Base-by-base conservation (phyloP, 2,329 filamentous ascomycete species). In the Nothopassalora personata region DNA sequence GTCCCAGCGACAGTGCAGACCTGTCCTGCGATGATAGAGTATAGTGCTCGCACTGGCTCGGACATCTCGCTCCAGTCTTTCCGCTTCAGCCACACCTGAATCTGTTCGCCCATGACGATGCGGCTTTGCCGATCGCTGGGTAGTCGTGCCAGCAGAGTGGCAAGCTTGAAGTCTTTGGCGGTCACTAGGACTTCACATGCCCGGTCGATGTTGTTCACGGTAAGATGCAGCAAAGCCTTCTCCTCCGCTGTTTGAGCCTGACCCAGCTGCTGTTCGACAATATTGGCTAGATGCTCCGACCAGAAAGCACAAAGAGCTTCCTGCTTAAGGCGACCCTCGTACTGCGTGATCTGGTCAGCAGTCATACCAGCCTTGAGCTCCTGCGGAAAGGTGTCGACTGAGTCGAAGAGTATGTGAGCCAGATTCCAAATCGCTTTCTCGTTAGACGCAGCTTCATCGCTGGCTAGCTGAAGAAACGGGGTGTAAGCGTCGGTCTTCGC, bases 11-110 rank as follows among this genome's bases (percentile, higher is more conserved):
- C 92, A 30, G 87, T 83, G 63, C 90, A 87, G n/a, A 90, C 86
- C 64, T 97, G 94, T 39, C 95, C 94, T 31, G 90, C 85, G 10
- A 97, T 79, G 30, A 99, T 81, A 73, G 96, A 91, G 71, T 97
- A 99, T 34, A 99, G 80, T 8, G 92, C 88, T 56, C 94, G 87
- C 48, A 96, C 84, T 1, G 90, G 81, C 64, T 94, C 87, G 15
- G 84, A 86, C 74, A 99, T 91, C 72, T 99, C 95, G 1, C 91
- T 90, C 18, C 96, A 83, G 50, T 93, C 85, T 69, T 91, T 90
- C 36, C 90, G 85, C 30, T 89, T 83, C 36, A 87, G 85, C 94
- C 94, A 99, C 53, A 88, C 86, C 60, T 86, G 84, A 54, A 99
- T 81, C 72, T 99, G 94, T 57, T 86, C 81, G 27, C 81, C 81